Evolutionary conservation across 1,284 basidiomycete species (phyloP).

Genomic region (Naganishia liquefaciens): DNA sequence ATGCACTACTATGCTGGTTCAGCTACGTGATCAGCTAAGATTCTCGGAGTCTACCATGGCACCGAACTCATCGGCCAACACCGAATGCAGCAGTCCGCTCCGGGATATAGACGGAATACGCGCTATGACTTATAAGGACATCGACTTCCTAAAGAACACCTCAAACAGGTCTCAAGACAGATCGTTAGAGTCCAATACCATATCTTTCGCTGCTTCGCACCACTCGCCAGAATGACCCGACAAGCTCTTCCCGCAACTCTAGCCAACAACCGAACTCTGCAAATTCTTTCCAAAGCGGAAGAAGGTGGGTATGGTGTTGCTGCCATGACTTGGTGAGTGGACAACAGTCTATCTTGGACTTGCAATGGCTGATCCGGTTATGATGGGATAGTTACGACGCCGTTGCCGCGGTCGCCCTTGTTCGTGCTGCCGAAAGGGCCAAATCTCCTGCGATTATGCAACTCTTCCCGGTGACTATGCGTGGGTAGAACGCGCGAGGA

Average conservation of each 20-base stretch:
- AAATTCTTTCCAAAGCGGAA: slow-evolving; percentile 51
- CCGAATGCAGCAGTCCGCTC: no score
- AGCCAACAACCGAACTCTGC: slow-evolving; percentile 49
- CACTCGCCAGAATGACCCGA: slow-evolving; percentile 19
- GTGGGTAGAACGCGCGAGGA: slow-evolving; percentile 1
- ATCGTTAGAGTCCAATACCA: no score
- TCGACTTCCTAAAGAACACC: no score
- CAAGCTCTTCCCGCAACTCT: slow-evolving; percentile 39
- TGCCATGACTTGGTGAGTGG: slow-evolving; percentile 28
- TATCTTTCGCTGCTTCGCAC: no score
- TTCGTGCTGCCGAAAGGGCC: slow-evolving; percentile 49
- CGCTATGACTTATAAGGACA: no score
- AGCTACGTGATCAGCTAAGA: no score
- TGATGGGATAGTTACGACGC: slow-evolving; percentile 45
- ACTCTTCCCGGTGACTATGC: slow-evolving; percentile 50
- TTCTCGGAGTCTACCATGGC: no score
- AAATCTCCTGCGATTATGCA: slow-evolving; percentile 51
- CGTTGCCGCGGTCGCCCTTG: slow-evolving; percentile 46
- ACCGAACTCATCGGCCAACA: no score
- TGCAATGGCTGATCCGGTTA: background rate
- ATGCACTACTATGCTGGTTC: no score
- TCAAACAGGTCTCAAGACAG: no score
- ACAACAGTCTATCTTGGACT: background rate
- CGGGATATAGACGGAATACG: no score
- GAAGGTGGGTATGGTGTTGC: slow-evolving; percentile 45